Evolutionary conservation across 2,329 filamentous ascomycete genomes (phyloP).

Genomic region (Fusarium sp.): DNA sequence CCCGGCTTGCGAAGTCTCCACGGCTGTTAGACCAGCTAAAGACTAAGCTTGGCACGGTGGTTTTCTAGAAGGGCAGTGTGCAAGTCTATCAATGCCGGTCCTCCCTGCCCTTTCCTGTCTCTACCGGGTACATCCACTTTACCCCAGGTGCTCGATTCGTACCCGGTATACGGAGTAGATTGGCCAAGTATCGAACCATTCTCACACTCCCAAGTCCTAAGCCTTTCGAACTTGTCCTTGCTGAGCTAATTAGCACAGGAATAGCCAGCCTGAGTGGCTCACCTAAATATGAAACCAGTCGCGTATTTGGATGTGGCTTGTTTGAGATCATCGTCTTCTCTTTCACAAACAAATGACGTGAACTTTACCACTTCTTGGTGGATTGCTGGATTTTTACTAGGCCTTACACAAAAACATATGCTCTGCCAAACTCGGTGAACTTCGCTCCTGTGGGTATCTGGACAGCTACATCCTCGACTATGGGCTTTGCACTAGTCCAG

Average conservation of each 20-base stretch:
- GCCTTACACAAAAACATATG: slow-evolving; percentile 7
- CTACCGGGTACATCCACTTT: slow-evolving; percentile 37
- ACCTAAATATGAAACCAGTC: slow-evolving; percentile 44
- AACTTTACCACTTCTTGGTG: slow-evolving; percentile 10
- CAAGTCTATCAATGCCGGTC: slow-evolving; percentile 33
- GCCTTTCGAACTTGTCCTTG: slow-evolving; percentile 9
- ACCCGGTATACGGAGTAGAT: slow-evolving; percentile 28
- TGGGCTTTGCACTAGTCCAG: not conserved
- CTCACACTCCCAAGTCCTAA: slow-evolving; percentile 24
- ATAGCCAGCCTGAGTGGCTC: slow-evolving; percentile 31
- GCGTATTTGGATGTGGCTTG: slow-evolving; percentile 28
- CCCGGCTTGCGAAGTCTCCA: slow-evolving; percentile 24
- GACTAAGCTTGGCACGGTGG: slow-evolving; percentile 19
- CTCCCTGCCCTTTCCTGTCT: slow-evolving; percentile 28
- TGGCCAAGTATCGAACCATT: slow-evolving; percentile 37
- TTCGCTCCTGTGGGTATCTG: slow-evolving; percentile 18
- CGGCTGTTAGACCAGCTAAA: slow-evolving; percentile 2
- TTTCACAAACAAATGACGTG: slow-evolving; percentile 11
- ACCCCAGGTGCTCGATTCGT: slow-evolving; percentile 42
- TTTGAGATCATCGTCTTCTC: slow-evolving; percentile 23
- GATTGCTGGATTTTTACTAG: not conserved
- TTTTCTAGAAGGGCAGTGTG: slow-evolving; percentile 38
- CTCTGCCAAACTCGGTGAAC: slow-evolving; percentile 12
- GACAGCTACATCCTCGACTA: slow-evolving; percentile 7
- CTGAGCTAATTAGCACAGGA: slow-evolving; percentile 21